Conservation (phyloP, 164 flowering plant genomes). For the Euptelea pleiosperma region DNA sequence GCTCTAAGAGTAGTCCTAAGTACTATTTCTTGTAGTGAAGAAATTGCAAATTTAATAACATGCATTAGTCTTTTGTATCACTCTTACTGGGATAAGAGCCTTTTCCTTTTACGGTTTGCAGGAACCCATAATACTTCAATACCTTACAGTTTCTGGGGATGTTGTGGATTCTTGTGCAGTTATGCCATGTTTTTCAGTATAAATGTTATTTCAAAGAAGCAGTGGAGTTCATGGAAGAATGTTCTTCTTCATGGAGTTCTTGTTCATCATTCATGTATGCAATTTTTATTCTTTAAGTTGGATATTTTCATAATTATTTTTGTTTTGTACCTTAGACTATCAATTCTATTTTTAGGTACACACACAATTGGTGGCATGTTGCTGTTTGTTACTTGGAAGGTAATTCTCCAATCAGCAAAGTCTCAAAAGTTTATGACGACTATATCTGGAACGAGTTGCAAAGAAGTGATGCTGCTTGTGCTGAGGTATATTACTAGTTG, state of each 20-base stretch:
- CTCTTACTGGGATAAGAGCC: no score
- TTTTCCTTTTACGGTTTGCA: no score
- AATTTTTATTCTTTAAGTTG: neutral
- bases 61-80: no score
- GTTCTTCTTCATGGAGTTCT: constrained; percentile 71
- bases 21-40: no score
- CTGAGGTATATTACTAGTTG: constrained; percentile 48
- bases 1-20: no score
- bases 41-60: no score
- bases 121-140: no score
- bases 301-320: neutral
- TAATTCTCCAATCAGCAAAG: constrained; percentile 46
- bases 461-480: constrained; percentile 46
- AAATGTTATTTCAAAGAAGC: constrained; percentile 86
- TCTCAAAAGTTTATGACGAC: constrained; percentile 65
- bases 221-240: constrained; percentile 76
- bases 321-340: constrained; percentile 7
- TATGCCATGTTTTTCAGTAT: constrained; percentile 87
- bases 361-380: constrained; percentile 99
- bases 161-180: constrained; percentile 43
- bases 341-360: constrained; percentile 43
- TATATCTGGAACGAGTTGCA: constrained; percentile 78
- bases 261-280: constrained; percentile 77
- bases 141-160: no score
- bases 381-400: constrained; percentile 95